Percentiles rank a stretch among this genome's conserved stretches.
phyloP scores from a whole-genome alignment of 2,329 filamentous ascomycete species.

The Arthrinium puccinioides region DNA sequence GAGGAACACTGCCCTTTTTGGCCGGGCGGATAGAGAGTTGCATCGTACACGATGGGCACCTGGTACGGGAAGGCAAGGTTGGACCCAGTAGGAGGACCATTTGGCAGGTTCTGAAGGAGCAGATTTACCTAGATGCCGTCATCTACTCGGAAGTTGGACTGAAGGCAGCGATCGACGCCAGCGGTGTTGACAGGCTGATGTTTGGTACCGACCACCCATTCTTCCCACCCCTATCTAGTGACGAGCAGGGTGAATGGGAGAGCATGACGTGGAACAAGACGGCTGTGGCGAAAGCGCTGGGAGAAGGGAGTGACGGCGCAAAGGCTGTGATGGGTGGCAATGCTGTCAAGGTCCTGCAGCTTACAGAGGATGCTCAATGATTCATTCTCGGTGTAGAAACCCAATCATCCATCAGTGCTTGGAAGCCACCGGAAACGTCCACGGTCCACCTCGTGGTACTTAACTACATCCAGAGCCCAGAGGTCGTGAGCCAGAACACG shows the following conservation, averaged over 20 bases:
- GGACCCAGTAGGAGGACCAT: conserved; percentile 38
- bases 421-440: no score
- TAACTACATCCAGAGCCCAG: no score
- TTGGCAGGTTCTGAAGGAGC: conserved; percentile 55
- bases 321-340: conserved; percentile 24
- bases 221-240: conserved; percentile 65
- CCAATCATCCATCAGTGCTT: not conserved
- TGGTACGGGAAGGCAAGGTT: conserved; percentile 56
- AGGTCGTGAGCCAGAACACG: no score
- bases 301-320: conserved; percentile 16
- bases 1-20: conserved; percentile 81
- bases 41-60: conserved; percentile 71
- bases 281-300: conserved; percentile 21
- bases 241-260: conserved; percentile 60
- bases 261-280: conserved; percentile 54
- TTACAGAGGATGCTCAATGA: conserved; percentile 21
- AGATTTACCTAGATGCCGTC: conserved; percentile 84
- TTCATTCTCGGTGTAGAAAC: no score
- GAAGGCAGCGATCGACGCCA: conserved; percentile 61
- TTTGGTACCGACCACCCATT: conserved; percentile 83
- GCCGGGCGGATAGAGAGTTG: conserved; percentile 86
- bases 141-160: conserved; percentile 71
- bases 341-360: conserved; percentile 17
- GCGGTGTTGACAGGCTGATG: conserved; percentile 63
- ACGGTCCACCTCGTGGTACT: no score